These are phyloP conservation scores for Oryza glumipatula DNA, from an alignment of 176 grass and related monocot species.

Conservation along the genomic window DNA sequence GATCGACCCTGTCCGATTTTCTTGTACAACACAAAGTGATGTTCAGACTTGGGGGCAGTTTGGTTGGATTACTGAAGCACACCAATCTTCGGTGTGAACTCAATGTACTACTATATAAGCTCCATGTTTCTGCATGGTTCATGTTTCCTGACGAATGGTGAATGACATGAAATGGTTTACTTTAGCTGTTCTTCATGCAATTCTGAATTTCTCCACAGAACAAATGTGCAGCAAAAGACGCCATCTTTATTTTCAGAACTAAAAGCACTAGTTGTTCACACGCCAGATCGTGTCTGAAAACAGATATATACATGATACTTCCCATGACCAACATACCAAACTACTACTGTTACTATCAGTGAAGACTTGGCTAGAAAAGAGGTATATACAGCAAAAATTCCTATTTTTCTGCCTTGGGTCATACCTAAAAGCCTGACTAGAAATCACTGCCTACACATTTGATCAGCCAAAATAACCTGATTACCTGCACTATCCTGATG, in stretches of 20 bases:
- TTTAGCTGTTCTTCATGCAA: background rate
- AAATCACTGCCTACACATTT: background rate
- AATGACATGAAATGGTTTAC: background rate
- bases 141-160: background rate
- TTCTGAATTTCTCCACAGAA: background rate
- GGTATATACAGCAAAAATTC: background rate
- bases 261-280: background rate
- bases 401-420: constrained; percentile 5
- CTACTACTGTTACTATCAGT: background rate
- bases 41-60: constrained; percentile 41
- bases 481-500: background rate
- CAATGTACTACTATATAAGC: constrained; percentile 1
- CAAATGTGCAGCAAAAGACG: background rate
- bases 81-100: background rate
- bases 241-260: background rate
- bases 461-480: constrained; percentile 6
- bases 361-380: background rate
- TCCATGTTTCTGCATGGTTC: background rate
- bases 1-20: constrained; percentile 30
- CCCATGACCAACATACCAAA: background rate
- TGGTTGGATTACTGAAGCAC: constrained; percentile 16
- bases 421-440: background rate
- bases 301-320: background rate
- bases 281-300: background rate
- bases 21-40: constrained; percentile 22